Evolutionary conservation across 805 yeast species (phyloP).

Genomic region (Blastobotrys parvus): DNA sequence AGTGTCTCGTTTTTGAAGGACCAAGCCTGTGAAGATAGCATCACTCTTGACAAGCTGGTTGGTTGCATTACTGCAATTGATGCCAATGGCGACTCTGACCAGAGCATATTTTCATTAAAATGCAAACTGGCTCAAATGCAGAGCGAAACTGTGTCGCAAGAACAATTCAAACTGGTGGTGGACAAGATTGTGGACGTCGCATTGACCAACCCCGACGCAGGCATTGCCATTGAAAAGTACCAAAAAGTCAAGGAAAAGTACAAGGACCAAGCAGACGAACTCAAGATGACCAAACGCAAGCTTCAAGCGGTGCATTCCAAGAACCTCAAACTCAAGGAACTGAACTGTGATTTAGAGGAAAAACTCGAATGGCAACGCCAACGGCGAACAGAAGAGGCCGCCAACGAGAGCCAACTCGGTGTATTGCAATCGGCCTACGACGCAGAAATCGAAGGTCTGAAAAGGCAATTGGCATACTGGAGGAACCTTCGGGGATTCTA

Average conservation of each 20-base stretch:
- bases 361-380: too few species aligned
- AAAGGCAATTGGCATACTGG: too few species aligned
- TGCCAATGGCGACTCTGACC: background rate
- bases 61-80: background rate
- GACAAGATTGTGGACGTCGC: background rate
- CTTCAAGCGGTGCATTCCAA: too few species aligned
- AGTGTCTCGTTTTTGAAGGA: background rate
- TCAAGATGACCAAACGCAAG: too few species aligned
- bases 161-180: background rate
- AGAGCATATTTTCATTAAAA: background rate
- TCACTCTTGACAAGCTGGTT: background rate
- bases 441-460: too few species aligned
- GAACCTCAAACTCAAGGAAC: too few species aligned
- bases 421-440: too few species aligned
- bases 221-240: background rate
- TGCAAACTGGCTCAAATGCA: background rate
- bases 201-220: background rate
- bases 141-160: background rate
- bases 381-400: too few species aligned
- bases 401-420: too few species aligned
- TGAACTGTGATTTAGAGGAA: too few species aligned
- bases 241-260: background rate
- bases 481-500: too few species aligned
- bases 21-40: background rate
- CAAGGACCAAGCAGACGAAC: background rate